Conservation (phyloP, 345 rosid species). For the Draba incana region DNA sequence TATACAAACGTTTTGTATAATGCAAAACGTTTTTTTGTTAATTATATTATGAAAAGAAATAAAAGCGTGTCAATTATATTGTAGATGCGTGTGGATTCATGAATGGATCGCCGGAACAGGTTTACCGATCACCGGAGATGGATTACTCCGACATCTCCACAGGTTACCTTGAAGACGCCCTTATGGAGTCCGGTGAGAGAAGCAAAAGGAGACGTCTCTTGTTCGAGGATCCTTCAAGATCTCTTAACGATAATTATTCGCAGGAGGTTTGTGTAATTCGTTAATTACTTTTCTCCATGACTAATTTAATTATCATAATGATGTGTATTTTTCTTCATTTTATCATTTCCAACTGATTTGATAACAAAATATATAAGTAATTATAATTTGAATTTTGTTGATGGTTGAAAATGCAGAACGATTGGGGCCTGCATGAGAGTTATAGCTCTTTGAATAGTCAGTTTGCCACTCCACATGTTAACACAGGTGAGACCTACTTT, state of each 20-base stretch:
- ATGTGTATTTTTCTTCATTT: not conserved
- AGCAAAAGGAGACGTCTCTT: conserved; percentile 71
- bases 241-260: conserved; percentile 8
- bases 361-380: not conserved
- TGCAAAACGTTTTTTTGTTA: not conserved
- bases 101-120: conserved; percentile 45
- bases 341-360: conserved; percentile 34
- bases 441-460: conserved; percentile 53
- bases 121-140: conserved; percentile 44
- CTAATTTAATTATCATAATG: not conserved
- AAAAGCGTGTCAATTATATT: not conserved
- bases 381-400: not conserved
- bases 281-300: not conserved
- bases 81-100: conserved; percentile 48
- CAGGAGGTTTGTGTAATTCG: conserved; percentile 37
- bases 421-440: conserved; percentile 61
- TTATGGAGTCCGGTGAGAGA: conserved; percentile 63
- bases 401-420: conserved; percentile 49
- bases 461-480: conserved; percentile 35
- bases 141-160: conserved; percentile 63
- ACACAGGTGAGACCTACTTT: conserved; percentile 46
- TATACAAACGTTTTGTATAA: not conserved
- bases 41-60: too few species aligned
- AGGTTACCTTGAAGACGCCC: conserved; percentile 88
- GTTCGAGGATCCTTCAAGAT: conserved; percentile 38